Evolutionary conservation across 2,329 filamentous ascomycete species (phyloP).

Genomic region (Didymella lethalis): DNA sequence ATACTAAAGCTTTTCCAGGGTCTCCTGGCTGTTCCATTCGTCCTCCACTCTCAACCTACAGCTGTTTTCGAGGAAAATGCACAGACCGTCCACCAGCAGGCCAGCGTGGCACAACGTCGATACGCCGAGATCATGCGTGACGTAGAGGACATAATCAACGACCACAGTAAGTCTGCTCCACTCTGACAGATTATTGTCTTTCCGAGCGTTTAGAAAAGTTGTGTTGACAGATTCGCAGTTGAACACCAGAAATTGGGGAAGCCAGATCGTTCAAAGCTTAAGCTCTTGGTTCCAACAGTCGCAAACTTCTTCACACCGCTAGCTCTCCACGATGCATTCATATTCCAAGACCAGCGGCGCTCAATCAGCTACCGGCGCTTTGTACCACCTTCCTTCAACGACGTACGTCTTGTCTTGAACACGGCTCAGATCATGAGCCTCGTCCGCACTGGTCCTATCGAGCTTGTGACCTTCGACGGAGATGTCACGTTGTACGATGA

Average conservation of each 20-base stretch:
- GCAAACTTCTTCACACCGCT: constrained; percentile 94
- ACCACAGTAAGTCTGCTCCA: constrained; percentile 72
- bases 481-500: constrained; percentile 93
- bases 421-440: constrained; percentile 93
- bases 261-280: constrained; percentile 83
- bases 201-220: background rate
- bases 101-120: constrained; percentile 79
- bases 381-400: constrained; percentile 96
- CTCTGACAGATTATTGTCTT: too few relatives aligned
- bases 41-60: constrained; percentile 93
- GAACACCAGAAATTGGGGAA: constrained; percentile 71
- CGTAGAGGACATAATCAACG: constrained; percentile 88
- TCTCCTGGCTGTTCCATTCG: constrained; percentile 91
- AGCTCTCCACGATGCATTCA: constrained; percentile 87
- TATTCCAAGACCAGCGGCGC: constrained; percentile 83
- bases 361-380: constrained; percentile 91
- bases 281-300: constrained; percentile 87
- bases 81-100: constrained; percentile 73
- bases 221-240: constrained; percentile 59
- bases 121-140: constrained; percentile 97
- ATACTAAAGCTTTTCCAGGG: constrained; percentile 32
- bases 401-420: constrained; percentile 90
- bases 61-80: constrained; percentile 78
- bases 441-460: constrained; percentile 74
- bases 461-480: constrained; percentile 94